Evolutionary conservation across 108 stramenopile genomes (phyloP).

Genomic region (Fragilariopsis cylindrus): DNA sequence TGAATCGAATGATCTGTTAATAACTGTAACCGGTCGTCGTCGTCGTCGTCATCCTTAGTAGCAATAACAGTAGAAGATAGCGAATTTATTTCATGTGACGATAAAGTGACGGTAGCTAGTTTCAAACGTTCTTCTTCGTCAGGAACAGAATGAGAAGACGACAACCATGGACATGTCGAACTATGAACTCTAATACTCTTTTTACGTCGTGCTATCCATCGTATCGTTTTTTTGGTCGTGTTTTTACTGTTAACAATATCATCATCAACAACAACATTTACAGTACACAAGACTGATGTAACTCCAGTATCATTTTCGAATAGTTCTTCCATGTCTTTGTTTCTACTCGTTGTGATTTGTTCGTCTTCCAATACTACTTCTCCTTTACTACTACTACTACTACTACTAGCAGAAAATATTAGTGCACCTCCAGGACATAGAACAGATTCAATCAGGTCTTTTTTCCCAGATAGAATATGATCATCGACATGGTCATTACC

Average conservation of each 20-base stretch:
- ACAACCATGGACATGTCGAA: slow-evolving; percentile 47
- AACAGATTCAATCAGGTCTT: not conserved
- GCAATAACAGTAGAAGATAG: not conserved
- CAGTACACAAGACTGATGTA: not conserved
- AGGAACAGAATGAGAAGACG: slow-evolving; percentile 13
- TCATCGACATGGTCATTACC: not conserved
- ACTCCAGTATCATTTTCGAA: not conserved
- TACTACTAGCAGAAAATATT: not conserved
- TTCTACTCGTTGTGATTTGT: not conserved
- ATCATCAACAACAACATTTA: no score
- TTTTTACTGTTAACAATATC: no score
- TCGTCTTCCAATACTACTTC: not conserved
- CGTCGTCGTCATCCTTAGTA: not conserved
- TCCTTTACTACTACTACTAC: no score
- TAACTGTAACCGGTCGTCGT: not conserved
- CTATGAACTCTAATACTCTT: slow-evolving; percentile 20
- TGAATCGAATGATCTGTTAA: slow-evolving; percentile 45
- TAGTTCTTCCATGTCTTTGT: not conserved
- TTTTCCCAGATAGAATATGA: not conserved
- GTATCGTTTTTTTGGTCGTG: not conserved
- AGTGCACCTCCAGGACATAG: slow-evolving; percentile 9
- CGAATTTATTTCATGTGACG: slow-evolving; percentile 33
- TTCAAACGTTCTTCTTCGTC: slow-evolving; percentile 27
- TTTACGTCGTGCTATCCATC: slow-evolving; percentile 5
- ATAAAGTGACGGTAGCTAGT: slow-evolving; percentile 34